phyloP scores from a whole-genome alignment of 192 early-diverging fungal species.

The Backusella australiensis region DNA sequence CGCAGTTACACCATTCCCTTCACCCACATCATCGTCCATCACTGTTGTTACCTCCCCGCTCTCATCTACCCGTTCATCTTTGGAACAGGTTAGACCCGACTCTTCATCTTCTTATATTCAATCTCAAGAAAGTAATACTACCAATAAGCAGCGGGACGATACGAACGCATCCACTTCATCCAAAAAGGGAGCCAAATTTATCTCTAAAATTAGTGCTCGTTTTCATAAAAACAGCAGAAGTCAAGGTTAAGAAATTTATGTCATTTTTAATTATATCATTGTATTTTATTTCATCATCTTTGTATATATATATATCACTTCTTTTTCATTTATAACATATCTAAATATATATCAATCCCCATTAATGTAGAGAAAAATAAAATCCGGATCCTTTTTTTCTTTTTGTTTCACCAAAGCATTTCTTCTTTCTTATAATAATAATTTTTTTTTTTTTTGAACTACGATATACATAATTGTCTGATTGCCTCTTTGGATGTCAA shows the following conservation, averaged over 20 bases:
- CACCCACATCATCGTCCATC: background rate
- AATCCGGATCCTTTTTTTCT: background rate
- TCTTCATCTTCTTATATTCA: background rate
- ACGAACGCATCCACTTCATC: background rate
- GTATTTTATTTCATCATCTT: background rate
- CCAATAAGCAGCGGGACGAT: background rate
- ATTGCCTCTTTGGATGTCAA: background rate
- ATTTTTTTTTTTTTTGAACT: background rate
- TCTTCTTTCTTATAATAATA: background rate
- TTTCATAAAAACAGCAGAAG: background rate
- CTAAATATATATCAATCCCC: background rate
- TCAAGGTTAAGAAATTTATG: background rate
- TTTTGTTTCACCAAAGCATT: background rate
- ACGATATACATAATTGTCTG: background rate
- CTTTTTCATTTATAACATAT: background rate
- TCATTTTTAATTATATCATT: background rate
- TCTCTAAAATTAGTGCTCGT: background rate
- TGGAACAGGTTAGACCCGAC: background rate
- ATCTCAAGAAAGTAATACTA: background rate
- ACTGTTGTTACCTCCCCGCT: background rate
- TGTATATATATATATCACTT: constrained; percentile 1
- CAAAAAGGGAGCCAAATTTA: background rate
- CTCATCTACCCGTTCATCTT: background rate
- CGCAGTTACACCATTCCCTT: background rate
- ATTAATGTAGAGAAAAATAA: constrained; percentile 1